A percentile compares a stretch with the other conserved stretches of the same genome.
Evolutionary conservation across 345 rosid species (phyloP).

Genomic region (Passiflora organensis): DNA sequence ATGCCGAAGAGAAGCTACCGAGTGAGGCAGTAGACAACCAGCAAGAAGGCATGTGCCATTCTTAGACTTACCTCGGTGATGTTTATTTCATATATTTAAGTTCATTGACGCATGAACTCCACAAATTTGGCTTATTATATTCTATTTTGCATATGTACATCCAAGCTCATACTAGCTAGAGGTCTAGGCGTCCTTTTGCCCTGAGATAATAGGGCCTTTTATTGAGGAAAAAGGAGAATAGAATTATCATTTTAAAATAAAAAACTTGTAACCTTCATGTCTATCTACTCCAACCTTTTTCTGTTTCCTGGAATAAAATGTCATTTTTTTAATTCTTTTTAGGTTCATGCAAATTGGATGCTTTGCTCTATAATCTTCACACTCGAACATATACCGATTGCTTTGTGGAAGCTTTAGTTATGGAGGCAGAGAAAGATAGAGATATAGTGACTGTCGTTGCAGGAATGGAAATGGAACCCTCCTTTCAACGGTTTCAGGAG

Average conservation of each 20-base stretch:
- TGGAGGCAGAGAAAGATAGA: constrained; percentile 81
- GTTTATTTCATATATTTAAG: neutral
- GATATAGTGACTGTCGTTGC: constrained; percentile 79
- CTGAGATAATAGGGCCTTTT: too few relatives aligned
- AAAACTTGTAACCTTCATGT: neutral
- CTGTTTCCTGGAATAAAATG: neutral
- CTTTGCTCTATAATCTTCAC: constrained; percentile 16
- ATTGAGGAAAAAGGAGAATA: too few relatives aligned
- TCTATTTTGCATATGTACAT: neutral
- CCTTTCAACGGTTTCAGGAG: constrained; percentile 57
- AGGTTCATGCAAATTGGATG: constrained; percentile 30
- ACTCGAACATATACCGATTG: constrained; percentile 73
- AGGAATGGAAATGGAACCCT: constrained; percentile 71
- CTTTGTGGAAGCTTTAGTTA: constrained; percentile 68
- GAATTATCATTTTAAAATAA: too few relatives aligned
- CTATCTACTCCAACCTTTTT: neutral
- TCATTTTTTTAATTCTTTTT: constrained; percentile 2
- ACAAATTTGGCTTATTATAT: neutral
- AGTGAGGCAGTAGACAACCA: constrained; percentile 24
- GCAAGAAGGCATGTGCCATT: constrained; percentile 35
- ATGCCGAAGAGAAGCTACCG: constrained; percentile 21
- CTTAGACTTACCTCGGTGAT: neutral
- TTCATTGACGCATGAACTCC: neutral
- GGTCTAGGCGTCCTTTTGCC: neutral
- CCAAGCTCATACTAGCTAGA: neutral